A percentile compares a stretch with the other conserved stretches of the same genome.
phyloP scores from a whole-genome alignment of 2,329 filamentous ascomycete species.

The Hymenoscyphus infarciens region DNA sequence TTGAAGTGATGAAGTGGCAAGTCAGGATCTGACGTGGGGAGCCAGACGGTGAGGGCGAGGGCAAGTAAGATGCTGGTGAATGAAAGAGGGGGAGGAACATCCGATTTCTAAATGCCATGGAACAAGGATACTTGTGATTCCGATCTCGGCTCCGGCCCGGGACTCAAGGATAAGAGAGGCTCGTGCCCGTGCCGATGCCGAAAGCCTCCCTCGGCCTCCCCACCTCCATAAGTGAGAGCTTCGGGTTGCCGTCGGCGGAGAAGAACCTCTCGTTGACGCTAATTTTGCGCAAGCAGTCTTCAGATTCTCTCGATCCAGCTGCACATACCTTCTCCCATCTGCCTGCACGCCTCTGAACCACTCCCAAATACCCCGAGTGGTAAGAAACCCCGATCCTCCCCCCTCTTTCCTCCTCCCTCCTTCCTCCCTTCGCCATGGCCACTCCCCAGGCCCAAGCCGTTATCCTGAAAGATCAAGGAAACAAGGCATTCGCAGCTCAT shows the following conservation, averaged over 20 bases:
- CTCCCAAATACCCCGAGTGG: not conserved
- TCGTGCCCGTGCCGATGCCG: too few relatives aligned
- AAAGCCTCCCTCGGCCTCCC: not conserved
- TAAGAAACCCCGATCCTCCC: not conserved
- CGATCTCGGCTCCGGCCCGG: not conserved
- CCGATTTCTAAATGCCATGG: not conserved
- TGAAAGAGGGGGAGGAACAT: not conserved
- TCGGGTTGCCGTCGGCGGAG: not conserved
- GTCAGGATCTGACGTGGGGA: not conserved
- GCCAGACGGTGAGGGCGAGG: not conserved
- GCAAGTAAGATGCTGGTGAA: not conserved
- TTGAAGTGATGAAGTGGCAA: not conserved
- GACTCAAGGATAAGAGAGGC: not conserved
- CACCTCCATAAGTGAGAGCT: not conserved
- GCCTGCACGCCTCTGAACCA: not conserved
- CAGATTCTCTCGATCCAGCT: not conserved
- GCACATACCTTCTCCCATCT: not conserved
- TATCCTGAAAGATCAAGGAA: conserved; percentile 88
- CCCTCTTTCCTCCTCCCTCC: too few relatives aligned
- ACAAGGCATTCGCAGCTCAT: conserved; percentile 84
- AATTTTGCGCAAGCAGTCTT: not conserved
- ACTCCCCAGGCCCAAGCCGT: conserved; percentile 61
- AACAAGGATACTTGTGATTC: too few relatives aligned
- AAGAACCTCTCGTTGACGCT: not conserved
- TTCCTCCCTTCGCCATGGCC: conserved; percentile 22